Percentiles rank a stretch among this genome's conserved stretches.
Conservation (phyloP, 139 green algal species). For the Micractinium sp. region DNA sequence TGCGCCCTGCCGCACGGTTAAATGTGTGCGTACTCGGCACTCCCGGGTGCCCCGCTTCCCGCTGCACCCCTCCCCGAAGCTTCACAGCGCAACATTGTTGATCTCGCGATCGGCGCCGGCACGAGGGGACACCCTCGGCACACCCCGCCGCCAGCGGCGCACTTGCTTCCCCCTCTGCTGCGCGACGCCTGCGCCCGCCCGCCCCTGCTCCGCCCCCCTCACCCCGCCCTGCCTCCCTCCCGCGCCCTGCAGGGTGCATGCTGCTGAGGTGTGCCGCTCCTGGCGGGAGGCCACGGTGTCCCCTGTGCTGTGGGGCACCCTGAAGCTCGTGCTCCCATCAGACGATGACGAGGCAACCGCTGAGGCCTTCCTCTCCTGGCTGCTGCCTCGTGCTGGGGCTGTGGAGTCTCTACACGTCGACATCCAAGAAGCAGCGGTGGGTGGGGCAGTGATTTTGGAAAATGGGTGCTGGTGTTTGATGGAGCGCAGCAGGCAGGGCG, state of each 20-base stretch:
- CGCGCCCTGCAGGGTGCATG: background rate
- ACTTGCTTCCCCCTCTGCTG: too few species aligned
- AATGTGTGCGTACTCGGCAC: too few species aligned
- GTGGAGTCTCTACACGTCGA: constrained; percentile 18
- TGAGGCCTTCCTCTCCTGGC: constrained; percentile 13
- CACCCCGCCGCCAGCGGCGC: too few species aligned
- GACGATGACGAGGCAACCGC: constrained; percentile 8
- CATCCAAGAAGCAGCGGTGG: constrained; percentile 4
- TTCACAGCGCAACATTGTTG: too few species aligned
- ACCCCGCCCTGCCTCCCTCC: background rate
- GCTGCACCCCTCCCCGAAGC: too few species aligned
- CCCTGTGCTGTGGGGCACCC: background rate
- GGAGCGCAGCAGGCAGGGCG: too few species aligned
- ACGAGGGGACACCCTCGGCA: too few species aligned
- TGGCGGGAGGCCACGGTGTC: constrained; percentile 4
- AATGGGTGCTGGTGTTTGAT: background rate
- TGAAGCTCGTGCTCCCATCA: background rate
- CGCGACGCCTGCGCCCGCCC: too few species aligned
- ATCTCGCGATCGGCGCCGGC: too few species aligned
- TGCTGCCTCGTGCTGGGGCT: background rate
- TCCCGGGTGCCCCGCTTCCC: too few species aligned
- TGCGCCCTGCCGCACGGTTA: too few species aligned
- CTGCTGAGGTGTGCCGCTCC: constrained; percentile 5
- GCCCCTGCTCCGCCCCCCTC: too few species aligned
- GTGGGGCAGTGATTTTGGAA: background rate